A percentile compares a stretch with the other conserved stretches of the same genome.
These are phyloP conservation scores for Candida adriatica DNA, from an alignment of 805 yeast species.

Conservation along the genomic window DNA sequence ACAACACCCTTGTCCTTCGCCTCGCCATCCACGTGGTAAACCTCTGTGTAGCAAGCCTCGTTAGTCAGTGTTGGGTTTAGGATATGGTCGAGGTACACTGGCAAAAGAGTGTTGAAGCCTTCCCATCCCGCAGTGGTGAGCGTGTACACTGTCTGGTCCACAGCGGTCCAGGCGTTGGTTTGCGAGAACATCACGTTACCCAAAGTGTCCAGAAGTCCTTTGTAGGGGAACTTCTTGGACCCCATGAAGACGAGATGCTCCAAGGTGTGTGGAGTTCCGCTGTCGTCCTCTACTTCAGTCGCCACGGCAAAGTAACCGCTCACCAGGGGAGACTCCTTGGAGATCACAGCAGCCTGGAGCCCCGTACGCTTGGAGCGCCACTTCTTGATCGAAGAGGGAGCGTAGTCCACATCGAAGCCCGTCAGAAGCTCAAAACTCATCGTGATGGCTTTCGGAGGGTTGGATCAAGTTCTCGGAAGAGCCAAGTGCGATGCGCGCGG, in stretches of 20 bases:
- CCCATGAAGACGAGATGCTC: conserved; percentile 97
- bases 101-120: conserved; percentile 77
- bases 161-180: conserved; percentile 96
- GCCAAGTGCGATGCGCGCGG: too few relatives aligned
- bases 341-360: conserved; percentile 67
- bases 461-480: background rate
- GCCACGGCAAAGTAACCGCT: conserved; percentile 96
- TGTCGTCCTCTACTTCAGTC: conserved; percentile 79
- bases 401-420: conserved; percentile 62
- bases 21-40: conserved; percentile 86
- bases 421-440: conserved; percentile 34
- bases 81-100: conserved; percentile 86
- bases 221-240: conserved; percentile 79
- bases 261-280: conserved; percentile 92
- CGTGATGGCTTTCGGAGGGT: background rate
- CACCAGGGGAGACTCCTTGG: conserved; percentile 80
- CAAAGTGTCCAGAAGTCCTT: conserved; percentile 81
- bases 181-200: conserved; percentile 79
- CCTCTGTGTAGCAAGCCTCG: conserved; percentile 89
- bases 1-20: conserved; percentile 95
- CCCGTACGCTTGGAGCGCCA: conserved; percentile 82
- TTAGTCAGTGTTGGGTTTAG: conserved; percentile 81
- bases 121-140: conserved; percentile 94
- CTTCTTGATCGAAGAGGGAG: conserved; percentile 62
- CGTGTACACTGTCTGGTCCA: conserved; percentile 93